Conservation (phyloP, 257 asterid genomes). For the Solanum rostratum region DNA sequence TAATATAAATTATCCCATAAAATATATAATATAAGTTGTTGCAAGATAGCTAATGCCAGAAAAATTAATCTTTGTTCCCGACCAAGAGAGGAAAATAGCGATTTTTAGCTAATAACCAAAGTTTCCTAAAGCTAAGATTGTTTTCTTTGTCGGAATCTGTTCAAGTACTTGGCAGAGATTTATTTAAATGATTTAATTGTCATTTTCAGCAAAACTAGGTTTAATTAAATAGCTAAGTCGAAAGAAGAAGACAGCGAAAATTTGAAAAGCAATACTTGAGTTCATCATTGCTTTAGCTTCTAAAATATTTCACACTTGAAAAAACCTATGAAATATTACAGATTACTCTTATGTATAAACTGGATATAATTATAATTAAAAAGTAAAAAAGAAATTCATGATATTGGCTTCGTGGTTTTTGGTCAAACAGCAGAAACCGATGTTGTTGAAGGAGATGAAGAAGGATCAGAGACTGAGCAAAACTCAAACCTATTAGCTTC, state of each 20-base stretch:
- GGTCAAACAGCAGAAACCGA: background rate
- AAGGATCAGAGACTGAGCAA: conserved; percentile 27
- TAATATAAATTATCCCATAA: too few relatives aligned
- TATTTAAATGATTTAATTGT: background rate
- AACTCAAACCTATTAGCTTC: conserved; percentile 20
- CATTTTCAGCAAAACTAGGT: background rate
- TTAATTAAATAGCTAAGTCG: background rate
- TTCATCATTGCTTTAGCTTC: background rate
- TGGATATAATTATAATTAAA: background rate
- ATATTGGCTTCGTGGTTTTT: background rate
- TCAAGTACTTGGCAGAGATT: background rate
- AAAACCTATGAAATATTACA: background rate
- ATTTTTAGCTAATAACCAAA: background rate
- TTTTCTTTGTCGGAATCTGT: background rate
- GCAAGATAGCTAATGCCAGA: too few relatives aligned
- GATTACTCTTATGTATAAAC: background rate
- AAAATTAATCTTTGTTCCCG: too few relatives aligned
- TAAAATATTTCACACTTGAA: background rate
- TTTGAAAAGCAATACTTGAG: background rate
- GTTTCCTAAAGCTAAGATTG: background rate
- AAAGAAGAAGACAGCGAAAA: background rate
- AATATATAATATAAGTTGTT: too few relatives aligned
- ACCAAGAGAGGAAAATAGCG: background rate
- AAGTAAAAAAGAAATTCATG: background rate
- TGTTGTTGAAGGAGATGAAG: conserved; percentile 16